These are phyloP conservation scores for Plasmodium vivax DNA, from an alignment of 169 alveolate species.

Conservation along the genomic window DNA sequence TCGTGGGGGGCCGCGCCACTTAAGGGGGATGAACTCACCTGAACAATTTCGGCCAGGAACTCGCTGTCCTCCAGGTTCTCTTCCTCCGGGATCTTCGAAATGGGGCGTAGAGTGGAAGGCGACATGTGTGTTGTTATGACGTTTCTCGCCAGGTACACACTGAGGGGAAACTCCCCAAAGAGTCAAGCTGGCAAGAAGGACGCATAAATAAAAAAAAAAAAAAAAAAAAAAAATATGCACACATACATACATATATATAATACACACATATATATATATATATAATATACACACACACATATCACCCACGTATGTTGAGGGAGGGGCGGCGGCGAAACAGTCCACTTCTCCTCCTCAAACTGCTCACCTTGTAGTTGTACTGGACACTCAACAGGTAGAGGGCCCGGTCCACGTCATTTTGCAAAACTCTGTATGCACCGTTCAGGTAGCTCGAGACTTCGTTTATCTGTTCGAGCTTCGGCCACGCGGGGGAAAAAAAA, in stretches of 20 bases:
- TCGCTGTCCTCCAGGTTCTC: constrained; percentile 46
- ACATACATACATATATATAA: too few relatives aligned
- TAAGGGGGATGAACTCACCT: background rate
- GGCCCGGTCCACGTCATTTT: constrained; percentile 52
- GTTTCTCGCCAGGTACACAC: background rate
- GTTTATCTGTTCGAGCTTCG: constrained; percentile 39
- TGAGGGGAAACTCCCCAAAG: background rate
- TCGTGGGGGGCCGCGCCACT: background rate
- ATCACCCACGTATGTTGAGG: background rate
- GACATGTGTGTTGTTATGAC: background rate
- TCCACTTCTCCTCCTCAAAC: background rate
- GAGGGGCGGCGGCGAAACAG: too few relatives aligned
- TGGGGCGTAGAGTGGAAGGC: background rate
- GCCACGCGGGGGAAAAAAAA: background rate
- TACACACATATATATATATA: too few relatives aligned
- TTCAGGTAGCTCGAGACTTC: constrained; percentile 64
- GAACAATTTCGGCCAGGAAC: constrained; percentile 5
- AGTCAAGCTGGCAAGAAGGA: background rate
- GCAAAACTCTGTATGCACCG: constrained; percentile 35
- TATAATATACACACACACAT: too few relatives aligned
- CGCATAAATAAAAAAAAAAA: background rate
- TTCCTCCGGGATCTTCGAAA: constrained; percentile 57
- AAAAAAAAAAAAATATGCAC: background rate
- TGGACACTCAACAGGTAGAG: constrained; percentile 13
- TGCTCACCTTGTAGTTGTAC: constrained; percentile 37